Evolutionary conservation across 352 stramenopile genomes (phyloP), one percentile per base, ranked within the genome.

Genomic region (Pythium monospermum): DNA sequence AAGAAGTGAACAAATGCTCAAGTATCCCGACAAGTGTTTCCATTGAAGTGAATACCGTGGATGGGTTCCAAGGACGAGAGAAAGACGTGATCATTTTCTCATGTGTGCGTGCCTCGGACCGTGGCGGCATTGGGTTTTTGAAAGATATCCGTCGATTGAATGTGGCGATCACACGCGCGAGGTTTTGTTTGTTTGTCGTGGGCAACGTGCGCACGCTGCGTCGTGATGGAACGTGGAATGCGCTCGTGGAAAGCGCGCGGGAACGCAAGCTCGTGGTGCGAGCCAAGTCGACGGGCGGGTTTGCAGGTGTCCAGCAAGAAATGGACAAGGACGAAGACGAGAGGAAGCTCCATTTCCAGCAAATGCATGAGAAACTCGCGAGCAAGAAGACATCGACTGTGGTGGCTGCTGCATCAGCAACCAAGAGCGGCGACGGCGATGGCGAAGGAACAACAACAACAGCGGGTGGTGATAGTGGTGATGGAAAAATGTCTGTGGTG

Each of bases 51-150:
- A 97, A 97, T 50, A 98, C 94, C 3, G 96, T 99, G 5, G 96
- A 99, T 76, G 95, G 91, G 0, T 99, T 98, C 65, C 97, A 99
- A 45, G 97, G 97, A 1, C 78, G 96, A 41, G 97, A 99, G 71
- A 98, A 98, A 51, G 96, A 99, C 66, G 68, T 99, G 13, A 99
- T 99, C 54, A 94, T 99, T 33, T 98, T 99, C 64, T 99, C 95
- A 6, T 95, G 95, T 31, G 96, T 99, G 15, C 85, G 88, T 39
- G 73, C 88, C 8, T 92, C 81, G 10, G 66, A 69, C 22, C 66
- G 77, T 6, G 76, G 87, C 19, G 83, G 83, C 19, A 93, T 97
- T 51, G 88, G 88, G 43, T 97, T 97, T 64, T 70, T 97, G 48
- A 83, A 79, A 31, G 88, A 97, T 56, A 76, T 95, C 56, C 83